Conservation (phyloP, 495 filamentous ascomycete genomes). For the Echria macrotheca region DNA sequence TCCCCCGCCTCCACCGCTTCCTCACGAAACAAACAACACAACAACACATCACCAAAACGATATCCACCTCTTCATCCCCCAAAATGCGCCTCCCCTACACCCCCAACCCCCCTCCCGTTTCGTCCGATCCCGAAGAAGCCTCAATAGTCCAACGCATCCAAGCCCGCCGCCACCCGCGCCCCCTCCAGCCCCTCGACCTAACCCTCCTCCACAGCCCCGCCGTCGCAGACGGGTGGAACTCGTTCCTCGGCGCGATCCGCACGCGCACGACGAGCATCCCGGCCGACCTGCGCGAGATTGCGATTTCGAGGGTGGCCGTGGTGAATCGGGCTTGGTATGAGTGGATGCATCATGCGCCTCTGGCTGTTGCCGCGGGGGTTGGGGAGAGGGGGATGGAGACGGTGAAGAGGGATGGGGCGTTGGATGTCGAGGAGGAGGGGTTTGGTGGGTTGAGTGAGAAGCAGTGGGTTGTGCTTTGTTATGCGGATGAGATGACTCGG, state of each 20-base stretch:
- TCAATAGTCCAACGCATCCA: slow-evolving; percentile 57
- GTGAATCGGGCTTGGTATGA: slow-evolving; percentile 72
- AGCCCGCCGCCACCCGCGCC: slow-evolving; percentile 57
- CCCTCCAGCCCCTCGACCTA: slow-evolving; percentile 65
- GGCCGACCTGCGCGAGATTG: slow-evolving; percentile 59
- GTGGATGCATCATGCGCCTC: slow-evolving; percentile 69
- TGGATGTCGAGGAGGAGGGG: slow-evolving; percentile 1
- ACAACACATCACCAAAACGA: no score
- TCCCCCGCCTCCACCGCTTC: no score
- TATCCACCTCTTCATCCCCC: slow-evolving; percentile 4
- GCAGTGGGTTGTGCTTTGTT: slow-evolving; percentile 62
- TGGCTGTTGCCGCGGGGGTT: slow-evolving; percentile 47
- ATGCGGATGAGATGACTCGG: slow-evolving; percentile 72
- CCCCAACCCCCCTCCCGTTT: slow-evolving; percentile 51
- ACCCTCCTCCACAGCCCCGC: slow-evolving; percentile 67
- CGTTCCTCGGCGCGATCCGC: slow-evolving; percentile 69
- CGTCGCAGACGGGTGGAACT: slow-evolving; percentile 75
- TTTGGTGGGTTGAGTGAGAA: slow-evolving; percentile 40
- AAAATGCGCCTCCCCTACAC: slow-evolving; percentile 72
- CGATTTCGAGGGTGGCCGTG: slow-evolving; percentile 69
- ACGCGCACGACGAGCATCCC: slow-evolving; percentile 57
- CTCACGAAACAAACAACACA: no score
- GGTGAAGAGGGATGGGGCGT: slow-evolving; percentile 19
- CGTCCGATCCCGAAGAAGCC: slow-evolving; percentile 42
- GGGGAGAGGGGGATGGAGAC: slow-evolving; percentile 43